These are phyloP conservation scores for Coemansia guatemalensis DNA, from an alignment of 192 early-diverging fungal species.

Conservation along the genomic window DNA sequence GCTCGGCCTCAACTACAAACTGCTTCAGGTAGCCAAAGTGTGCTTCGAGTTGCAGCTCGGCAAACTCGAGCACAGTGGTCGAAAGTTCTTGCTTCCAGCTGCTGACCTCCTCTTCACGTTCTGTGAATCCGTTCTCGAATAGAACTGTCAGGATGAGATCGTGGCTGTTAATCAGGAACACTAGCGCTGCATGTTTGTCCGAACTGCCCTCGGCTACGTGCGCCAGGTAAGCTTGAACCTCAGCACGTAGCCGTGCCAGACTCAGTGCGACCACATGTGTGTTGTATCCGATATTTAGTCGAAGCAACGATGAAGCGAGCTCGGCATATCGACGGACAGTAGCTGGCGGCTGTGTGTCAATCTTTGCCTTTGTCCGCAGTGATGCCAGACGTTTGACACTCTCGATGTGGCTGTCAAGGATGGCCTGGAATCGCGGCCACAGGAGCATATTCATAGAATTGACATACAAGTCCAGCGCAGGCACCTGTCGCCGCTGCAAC, in stretches of 20 bases:
- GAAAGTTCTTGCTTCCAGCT: conserved; percentile 47
- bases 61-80: conserved; percentile 69
- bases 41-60: conserved; percentile 82
- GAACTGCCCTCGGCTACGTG: conserved; percentile 70
- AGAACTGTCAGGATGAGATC: conserved; percentile 84
- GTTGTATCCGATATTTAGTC: conserved; percentile 84
- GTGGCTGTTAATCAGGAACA: conserved; percentile 95
- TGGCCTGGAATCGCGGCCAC: conserved; percentile 82
- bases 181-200: conserved; percentile 66
- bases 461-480: conserved; percentile 81
- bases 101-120: conserved; percentile 47
- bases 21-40: conserved; percentile 79
- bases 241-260: conserved; percentile 69
- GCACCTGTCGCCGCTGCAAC: conserved; percentile 75
- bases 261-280: conserved; percentile 79
- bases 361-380: conserved; percentile 57
- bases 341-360: conserved; percentile 50
- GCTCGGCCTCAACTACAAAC: conserved; percentile 74
- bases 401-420: conserved; percentile 92
- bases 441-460: conserved; percentile 92
- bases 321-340: conserved; percentile 84
- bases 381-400: conserved; percentile 74
- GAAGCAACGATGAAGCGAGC: conserved; percentile 86
- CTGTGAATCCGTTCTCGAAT: conserved; percentile 56
- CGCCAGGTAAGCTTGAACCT: conserved; percentile 73